Evolutionary conservation across 192 early-diverging fungal species (phyloP).

Genomic region (Phycomyces nitens): DNA sequence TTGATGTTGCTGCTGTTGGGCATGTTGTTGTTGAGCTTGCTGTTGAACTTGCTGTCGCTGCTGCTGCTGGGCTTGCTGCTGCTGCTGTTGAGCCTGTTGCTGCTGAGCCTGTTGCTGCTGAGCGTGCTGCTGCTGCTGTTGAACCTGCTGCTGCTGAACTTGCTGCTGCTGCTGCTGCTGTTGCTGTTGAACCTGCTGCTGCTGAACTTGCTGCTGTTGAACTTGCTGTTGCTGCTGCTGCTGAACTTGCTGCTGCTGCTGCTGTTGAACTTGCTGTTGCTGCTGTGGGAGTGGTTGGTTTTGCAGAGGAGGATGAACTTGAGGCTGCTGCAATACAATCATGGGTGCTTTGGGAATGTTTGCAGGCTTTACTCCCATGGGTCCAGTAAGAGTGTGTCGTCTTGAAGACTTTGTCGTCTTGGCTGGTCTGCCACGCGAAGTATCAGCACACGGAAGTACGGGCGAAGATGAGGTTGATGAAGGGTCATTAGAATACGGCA

Average conservation of each 20-base stretch:
- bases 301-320: not conserved
- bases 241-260: not conserved
- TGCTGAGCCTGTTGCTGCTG: not conserved
- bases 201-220: constrained; percentile 2
- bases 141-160: not conserved
- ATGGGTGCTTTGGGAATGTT: not conserved
- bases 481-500: not conserved
- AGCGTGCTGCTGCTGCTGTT: not conserved
- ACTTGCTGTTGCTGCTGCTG: not conserved
- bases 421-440: not conserved
- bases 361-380: not conserved
- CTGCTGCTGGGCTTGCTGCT: constrained; percentile 6
- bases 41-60: constrained; percentile 4
- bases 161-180: constrained; percentile 11
- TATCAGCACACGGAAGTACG: not conserved
- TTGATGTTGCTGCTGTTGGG: not conserved
- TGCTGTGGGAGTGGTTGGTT: not conserved
- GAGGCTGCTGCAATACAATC: not conserved
- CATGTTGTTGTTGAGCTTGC: not conserved
- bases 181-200: constrained; percentile 3
- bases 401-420: not conserved
- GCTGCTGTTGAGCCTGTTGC: not conserved
- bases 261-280: constrained; percentile 3
- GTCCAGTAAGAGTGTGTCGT: constrained; percentile 2
- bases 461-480: constrained; percentile 19